A percentile compares a stretch with the other conserved stretches of the same genome.
phyloP scores from a whole-genome alignment of 768 basidiomycete genomes.

The Amanita molliuscula region DNA sequence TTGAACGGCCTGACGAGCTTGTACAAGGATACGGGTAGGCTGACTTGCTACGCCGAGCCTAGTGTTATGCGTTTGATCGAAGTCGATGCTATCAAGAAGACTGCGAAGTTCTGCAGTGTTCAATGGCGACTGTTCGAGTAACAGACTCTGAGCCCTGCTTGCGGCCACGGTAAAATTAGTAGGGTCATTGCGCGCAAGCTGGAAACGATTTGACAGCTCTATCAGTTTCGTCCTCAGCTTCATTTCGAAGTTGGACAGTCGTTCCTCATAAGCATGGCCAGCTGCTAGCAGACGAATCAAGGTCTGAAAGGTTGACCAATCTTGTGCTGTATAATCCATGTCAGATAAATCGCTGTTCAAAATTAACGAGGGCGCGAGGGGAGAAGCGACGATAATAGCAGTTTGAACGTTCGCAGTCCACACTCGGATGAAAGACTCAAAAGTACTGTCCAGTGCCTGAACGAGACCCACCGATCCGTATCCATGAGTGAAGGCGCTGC shows the following conservation, averaged over 20 bases:
- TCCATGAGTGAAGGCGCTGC: slow-evolving; percentile 78
- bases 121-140: slow-evolving; percentile 77
- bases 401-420: slow-evolving; percentile 45
- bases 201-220: slow-evolving; percentile 51
- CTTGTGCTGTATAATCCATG: slow-evolving; percentile 79
- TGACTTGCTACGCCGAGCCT: slow-evolving; percentile 14
- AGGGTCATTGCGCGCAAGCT: slow-evolving; percentile 44
- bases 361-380: slow-evolving; percentile 15
- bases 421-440: slow-evolving; percentile 59
- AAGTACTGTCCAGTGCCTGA: slow-evolving; percentile 59
- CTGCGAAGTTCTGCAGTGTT: slow-evolving; percentile 70
- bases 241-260: slow-evolving; percentile 56
- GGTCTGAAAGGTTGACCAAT: slow-evolving; percentile 82
- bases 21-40: slow-evolving; percentile 37
- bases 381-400: slow-evolving; percentile 21
- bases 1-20: slow-evolving; percentile 44
- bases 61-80: slow-evolving; percentile 23
- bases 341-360: slow-evolving; percentile 61
- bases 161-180: slow-evolving; percentile 41
- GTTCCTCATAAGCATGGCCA: slow-evolving; percentile 61
- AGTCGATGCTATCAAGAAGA: slow-evolving; percentile 44
- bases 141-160: slow-evolving; percentile 58
- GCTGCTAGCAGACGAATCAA: slow-evolving; percentile 79
- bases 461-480: slow-evolving; percentile 73
- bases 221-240: slow-evolving; percentile 51